phyloP scores from a whole-genome alignment of 352 stramenopile genomes.

The Pythium utonaiense region DNA sequence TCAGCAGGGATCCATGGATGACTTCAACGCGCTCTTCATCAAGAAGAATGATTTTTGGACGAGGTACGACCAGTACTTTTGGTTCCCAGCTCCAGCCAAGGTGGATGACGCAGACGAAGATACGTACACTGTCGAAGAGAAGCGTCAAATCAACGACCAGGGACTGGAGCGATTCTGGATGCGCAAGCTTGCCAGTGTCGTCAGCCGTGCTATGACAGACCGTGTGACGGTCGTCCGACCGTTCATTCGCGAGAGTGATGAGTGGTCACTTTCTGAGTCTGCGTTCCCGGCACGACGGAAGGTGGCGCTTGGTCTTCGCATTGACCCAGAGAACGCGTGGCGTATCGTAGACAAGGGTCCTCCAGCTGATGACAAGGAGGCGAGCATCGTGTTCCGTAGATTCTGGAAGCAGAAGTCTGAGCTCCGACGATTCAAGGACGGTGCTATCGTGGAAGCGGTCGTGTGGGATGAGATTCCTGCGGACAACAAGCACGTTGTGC shows the following conservation, averaged over 20 bases:
- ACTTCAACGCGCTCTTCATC: slow-evolving; percentile 81
- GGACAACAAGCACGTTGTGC: slow-evolving; percentile 65
- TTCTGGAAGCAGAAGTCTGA: slow-evolving; percentile 90
- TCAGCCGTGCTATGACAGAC: slow-evolving; percentile 58
- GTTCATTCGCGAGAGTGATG: slow-evolving; percentile 33
- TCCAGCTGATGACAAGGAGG: slow-evolving; percentile 72
- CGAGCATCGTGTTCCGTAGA: slow-evolving; percentile 65
- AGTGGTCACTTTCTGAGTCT: slow-evolving; percentile 50
- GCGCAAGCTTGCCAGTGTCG: slow-evolving; percentile 43
- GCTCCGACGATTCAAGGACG: slow-evolving; percentile 88
- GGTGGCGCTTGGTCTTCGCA: slow-evolving; percentile 74
- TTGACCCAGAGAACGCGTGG: slow-evolving; percentile 71
- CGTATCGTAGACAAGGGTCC: slow-evolving; percentile 90
- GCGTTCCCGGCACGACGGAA: slow-evolving; percentile 42
- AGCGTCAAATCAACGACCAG: slow-evolving; percentile 67
- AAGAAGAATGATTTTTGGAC: slow-evolving; percentile 80
- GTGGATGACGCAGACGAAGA: slow-evolving; percentile 58
- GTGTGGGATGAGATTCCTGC: slow-evolving; percentile 81
- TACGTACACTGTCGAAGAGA: slow-evolving; percentile 66
- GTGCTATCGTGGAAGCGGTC: slow-evolving; percentile 85
- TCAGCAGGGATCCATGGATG: slow-evolving; percentile 61
- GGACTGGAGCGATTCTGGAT: slow-evolving; percentile 72
- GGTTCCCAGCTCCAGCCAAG: slow-evolving; percentile 49
- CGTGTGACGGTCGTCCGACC: slow-evolving; percentile 63
- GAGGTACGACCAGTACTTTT: slow-evolving; percentile 85